Evolutionary conservation across 208 protist genomes (phyloP).

Genomic region (Wallacemonas rigidus): DNA sequence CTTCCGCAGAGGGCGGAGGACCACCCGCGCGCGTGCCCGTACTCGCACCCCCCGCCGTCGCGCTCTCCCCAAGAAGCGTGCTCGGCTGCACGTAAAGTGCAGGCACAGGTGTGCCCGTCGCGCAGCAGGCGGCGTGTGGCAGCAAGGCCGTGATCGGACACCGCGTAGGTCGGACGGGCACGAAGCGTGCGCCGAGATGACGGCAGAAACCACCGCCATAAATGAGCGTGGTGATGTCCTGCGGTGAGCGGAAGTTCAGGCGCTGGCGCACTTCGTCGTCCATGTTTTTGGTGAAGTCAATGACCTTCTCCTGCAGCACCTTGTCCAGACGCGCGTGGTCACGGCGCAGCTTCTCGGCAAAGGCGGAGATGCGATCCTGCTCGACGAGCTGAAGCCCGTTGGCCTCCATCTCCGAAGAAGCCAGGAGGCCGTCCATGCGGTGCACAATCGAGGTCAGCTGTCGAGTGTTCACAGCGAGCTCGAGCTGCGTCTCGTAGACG

Average conservation of each 20-base stretch:
- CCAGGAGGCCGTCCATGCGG: slow-evolving; percentile 92
- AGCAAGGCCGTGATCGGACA: slow-evolving; percentile 74
- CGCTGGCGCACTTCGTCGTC: slow-evolving; percentile 82
- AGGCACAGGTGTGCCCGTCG: slow-evolving; percentile 68
- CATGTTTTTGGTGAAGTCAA: slow-evolving; percentile 84
- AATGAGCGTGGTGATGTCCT: slow-evolving; percentile 92
- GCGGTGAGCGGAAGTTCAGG: slow-evolving; percentile 88
- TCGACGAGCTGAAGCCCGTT: slow-evolving; percentile 77
- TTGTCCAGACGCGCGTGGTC: slow-evolving; percentile 80
- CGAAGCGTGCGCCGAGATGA: slow-evolving; percentile 73
- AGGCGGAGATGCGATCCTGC: slow-evolving; percentile 67
- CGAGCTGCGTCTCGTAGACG: slow-evolving; percentile 90
- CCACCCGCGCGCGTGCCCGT: too few species aligned
- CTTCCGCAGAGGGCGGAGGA: background rate
- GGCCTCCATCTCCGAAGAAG: slow-evolving; percentile 91
- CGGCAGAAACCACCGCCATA: slow-evolving; percentile 86
- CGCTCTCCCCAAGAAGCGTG: slow-evolving; percentile 30
- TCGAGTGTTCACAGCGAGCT: slow-evolving; percentile 72
- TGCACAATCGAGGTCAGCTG: slow-evolving; percentile 82
- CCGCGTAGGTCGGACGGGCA: slow-evolving; percentile 52
- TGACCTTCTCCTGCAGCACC: slow-evolving; percentile 83
- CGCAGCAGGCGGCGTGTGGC: slow-evolving; percentile 75
- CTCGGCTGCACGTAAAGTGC: slow-evolving; percentile 55
- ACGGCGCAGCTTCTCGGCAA: slow-evolving; percentile 62
- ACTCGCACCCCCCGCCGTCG: too few species aligned